Conservation (phyloP, 345 rosid species). For the Noccaea caerulescens region DNA sequence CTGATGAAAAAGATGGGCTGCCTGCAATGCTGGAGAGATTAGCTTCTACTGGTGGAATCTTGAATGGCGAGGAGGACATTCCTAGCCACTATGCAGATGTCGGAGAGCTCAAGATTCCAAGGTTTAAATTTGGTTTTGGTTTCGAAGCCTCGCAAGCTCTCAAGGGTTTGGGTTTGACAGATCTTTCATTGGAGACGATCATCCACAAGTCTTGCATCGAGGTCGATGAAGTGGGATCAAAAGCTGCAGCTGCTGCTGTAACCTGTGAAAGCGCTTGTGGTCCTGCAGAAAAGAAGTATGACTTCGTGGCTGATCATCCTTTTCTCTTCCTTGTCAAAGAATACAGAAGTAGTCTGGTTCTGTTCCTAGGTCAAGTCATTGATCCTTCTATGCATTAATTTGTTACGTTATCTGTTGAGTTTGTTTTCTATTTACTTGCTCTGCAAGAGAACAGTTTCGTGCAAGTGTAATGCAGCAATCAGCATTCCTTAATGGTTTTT, state of each 20-base stretch:
- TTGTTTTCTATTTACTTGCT: no score
- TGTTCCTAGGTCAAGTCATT: slow-evolving; percentile 38
- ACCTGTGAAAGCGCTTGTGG: rapidly evolving
- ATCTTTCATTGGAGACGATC: not conserved
- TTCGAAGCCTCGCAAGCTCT: slow-evolving; percentile 29
- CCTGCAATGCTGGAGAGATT: slow-evolving; percentile 27
- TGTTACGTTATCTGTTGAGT: not conserved
- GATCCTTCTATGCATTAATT: slow-evolving; percentile 31
- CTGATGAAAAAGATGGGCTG: slow-evolving; percentile 32
- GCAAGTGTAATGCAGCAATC: no score
- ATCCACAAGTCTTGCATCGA: slow-evolving; percentile 36
- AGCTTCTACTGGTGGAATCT: slow-evolving; percentile 21
- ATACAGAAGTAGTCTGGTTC: not conserved
- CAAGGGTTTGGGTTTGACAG: slow-evolving; percentile 19
- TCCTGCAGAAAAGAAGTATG: slow-evolving; percentile 2
- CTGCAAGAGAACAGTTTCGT: no score
- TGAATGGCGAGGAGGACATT: not conserved
- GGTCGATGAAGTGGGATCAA: slow-evolving; percentile 38
- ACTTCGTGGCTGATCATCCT: slow-evolving; percentile 40
- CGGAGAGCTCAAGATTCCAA: slow-evolving; percentile 16
- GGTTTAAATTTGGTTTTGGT: slow-evolving; percentile 13
- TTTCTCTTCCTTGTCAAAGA: slow-evolving; percentile 35
- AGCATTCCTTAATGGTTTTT: no score
- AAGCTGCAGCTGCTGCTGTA: slow-evolving; percentile 30
- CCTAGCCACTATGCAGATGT: not conserved